A percentile compares a stretch with the other conserved stretches of the same genome.
These are phyloP conservation scores for Exophiala viscosa DNA, from an alignment of 2,329 filamentous ascomycete genomes.

Conservation along the genomic window DNA sequence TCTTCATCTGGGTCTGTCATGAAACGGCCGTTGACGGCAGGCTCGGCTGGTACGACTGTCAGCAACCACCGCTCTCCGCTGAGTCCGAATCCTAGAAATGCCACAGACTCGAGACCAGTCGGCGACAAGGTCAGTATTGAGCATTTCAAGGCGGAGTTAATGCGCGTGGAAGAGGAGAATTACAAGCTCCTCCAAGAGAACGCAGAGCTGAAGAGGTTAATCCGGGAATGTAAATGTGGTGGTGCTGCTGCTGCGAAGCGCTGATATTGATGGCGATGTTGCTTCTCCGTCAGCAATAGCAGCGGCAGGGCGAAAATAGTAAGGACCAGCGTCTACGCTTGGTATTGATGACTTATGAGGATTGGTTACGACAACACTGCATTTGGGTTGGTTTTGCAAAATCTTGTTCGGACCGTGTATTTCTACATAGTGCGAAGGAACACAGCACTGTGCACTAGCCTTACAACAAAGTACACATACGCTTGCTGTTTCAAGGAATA, in stretches of 20 bases:
- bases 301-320: too few relatives aligned
- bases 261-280: background rate
- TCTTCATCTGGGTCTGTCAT: constrained; percentile 14
- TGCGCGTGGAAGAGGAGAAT: constrained; percentile 28
- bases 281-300: background rate
- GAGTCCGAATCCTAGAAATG: constrained; percentile 10
- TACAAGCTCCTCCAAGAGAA: constrained; percentile 76
- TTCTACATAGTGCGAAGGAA: too few relatives aligned
- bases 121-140: constrained; percentile 14
- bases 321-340: too few relatives aligned
- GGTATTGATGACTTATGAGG: background rate
- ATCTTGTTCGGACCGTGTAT: background rate
- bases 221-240: constrained; percentile 37
- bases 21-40: constrained; percentile 19
- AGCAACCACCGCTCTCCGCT: constrained; percentile 11
- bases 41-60: constrained; percentile 15
- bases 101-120: background rate
- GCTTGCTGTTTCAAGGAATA: too few relatives aligned
- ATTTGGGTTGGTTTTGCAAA: background rate
- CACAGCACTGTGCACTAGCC: too few relatives aligned
- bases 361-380: background rate
- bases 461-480: too few relatives aligned
- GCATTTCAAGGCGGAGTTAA: constrained; percentile 28
- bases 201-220: constrained; percentile 73
- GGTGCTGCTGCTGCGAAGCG: constrained; percentile 11